Percentiles rank a stretch among this genome's conserved stretches.
These are phyloP conservation scores for Hypsizygus marmoreus DNA, from an alignment of 768 basidiomycete species.

Conservation along the genomic window DNA sequence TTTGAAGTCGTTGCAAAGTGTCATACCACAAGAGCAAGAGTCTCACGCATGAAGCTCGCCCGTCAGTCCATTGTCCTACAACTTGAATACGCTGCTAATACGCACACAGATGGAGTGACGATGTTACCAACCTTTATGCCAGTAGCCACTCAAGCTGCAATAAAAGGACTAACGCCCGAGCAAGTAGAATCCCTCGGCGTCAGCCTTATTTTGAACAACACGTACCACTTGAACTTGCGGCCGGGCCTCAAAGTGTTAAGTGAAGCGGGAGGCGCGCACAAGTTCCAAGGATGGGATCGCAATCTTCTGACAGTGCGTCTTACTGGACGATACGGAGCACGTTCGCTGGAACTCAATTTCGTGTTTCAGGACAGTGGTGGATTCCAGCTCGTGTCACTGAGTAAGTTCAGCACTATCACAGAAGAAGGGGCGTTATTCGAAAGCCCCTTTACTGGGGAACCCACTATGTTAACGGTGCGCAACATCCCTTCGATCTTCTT, in stretches of 20 bases:
- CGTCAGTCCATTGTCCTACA: too few species aligned
- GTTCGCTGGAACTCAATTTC: too few species aligned
- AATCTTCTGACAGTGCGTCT: slow-evolving; percentile 80
- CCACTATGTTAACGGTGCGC: slow-evolving; percentile 83
- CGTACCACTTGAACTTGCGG: slow-evolving; percentile 86
- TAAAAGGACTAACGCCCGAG: slow-evolving; percentile 87
- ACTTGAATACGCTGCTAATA: too few species aligned
- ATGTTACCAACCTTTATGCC: slow-evolving; percentile 93
- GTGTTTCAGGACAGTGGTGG: slow-evolving; percentile 77
- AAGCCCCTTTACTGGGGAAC: slow-evolving; percentile 84
- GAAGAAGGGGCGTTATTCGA: slow-evolving; percentile 87
- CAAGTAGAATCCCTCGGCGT: slow-evolving; percentile 83
- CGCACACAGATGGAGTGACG: slow-evolving; percentile 81
- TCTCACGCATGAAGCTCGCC: slow-evolving; percentile 81
- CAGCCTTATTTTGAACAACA: slow-evolving; percentile 86
- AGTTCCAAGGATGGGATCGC: slow-evolving; percentile 84
- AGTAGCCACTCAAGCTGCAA: slow-evolving; percentile 88
- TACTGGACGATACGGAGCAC: too few species aligned
- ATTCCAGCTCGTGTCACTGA: slow-evolving; percentile 84
- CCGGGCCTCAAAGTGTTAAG: slow-evolving; percentile 77
- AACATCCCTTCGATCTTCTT: slow-evolving; percentile 4
- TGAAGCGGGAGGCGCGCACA: slow-evolving; percentile 83
- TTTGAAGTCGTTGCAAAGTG: slow-evolving; percentile 85
- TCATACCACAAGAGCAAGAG: slow-evolving; percentile 78
- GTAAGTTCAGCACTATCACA: slow-evolving; percentile 83